phyloP scores from a whole-genome alignment of 164 flowering plant genomes.

The Berberis vulgaris region DNA sequence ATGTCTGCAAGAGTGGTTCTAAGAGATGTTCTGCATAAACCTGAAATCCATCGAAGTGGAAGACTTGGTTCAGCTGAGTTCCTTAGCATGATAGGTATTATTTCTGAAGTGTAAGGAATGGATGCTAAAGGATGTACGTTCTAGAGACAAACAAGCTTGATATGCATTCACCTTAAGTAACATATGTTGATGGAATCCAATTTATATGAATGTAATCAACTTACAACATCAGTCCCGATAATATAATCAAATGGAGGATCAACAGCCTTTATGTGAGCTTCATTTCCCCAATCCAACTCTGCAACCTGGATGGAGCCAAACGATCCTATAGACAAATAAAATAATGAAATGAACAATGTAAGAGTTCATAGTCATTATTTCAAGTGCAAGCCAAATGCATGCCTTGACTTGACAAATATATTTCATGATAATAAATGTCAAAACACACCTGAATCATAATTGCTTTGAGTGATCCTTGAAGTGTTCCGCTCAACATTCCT shows the following conservation, averaged over 20 bases:
- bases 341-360: background rate
- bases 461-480: slow-evolving; percentile 64
- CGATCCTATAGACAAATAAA: slow-evolving; percentile 34
- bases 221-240: slow-evolving; percentile 94
- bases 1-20: slow-evolving; percentile 77
- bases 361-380: background rate
- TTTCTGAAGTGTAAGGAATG: background rate
- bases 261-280: slow-evolving; percentile 68
- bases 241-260: slow-evolving; percentile 89
- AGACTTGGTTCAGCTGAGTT: background rate
- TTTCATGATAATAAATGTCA: background rate
- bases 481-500: slow-evolving; percentile 81
- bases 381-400: background rate
- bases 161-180: too few species aligned
- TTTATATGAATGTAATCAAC: slow-evolving; percentile 16
- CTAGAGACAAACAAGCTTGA: background rate
- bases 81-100: background rate
- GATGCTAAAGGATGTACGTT: background rate
- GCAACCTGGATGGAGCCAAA: slow-evolving; percentile 79
- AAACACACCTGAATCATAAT: slow-evolving; percentile 44
- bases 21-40: slow-evolving; percentile 92
- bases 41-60: slow-evolving; percentile 22
- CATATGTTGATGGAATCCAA: too few species aligned
- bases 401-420: background rate
- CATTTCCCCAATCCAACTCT: slow-evolving; percentile 85